Percentiles rank a stretch among this genome's conserved stretches.
Evolutionary conservation across 139 green algal genomes (phyloP).

Genomic region (Coccomyxa sp.): DNA sequence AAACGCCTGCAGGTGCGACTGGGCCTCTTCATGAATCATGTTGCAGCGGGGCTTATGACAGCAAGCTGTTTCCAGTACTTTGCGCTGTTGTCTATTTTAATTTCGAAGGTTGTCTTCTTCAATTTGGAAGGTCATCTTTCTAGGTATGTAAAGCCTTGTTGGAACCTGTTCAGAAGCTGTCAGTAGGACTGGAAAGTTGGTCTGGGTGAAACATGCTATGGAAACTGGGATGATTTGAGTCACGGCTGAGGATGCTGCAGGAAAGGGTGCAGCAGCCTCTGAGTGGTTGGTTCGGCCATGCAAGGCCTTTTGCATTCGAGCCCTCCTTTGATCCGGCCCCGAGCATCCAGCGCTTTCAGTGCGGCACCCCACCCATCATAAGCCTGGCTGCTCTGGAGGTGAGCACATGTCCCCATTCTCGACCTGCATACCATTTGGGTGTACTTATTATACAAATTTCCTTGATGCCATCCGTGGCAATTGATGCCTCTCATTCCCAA

Average conservation of each 20-base stretch:
- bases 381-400: constrained; percentile 4
- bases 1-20: background rate
- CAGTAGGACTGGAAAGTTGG: no score
- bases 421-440: background rate
- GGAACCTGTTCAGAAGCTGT: no score
- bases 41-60: background rate
- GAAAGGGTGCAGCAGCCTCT: background rate
- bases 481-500: no score
- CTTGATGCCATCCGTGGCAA: background rate
- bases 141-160: no score
- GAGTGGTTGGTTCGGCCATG: constrained; percentile 6
- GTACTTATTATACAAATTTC: background rate
- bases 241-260: background rate
- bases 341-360: background rate
- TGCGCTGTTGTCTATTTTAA: no score
- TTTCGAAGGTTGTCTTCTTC: no score
- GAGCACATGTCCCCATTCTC: no score
- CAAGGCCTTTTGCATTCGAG: constrained; percentile 2
- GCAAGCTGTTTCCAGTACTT: background rate
- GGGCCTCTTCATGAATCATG: background rate
- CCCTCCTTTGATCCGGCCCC: background rate
- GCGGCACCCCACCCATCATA: constrained; percentile 4
- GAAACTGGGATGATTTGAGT: no score
- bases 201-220: no score
- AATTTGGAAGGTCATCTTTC: no score